phyloP scores from a whole-genome alignment of 768 basidiomycete species.

The Kwoniella dejecticola region DNA sequence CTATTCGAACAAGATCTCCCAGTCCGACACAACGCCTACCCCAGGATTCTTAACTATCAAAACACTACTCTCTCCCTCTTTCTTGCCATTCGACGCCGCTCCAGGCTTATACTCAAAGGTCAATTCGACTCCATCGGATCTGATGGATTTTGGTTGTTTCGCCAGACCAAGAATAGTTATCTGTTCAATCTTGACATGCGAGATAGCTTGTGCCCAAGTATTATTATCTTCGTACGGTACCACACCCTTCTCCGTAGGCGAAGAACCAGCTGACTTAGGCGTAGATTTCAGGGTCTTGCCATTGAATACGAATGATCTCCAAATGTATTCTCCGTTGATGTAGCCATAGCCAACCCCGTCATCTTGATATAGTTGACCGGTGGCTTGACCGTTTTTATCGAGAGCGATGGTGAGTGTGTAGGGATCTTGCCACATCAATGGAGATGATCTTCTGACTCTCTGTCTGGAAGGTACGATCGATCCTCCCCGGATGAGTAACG shows the following conservation, averaged over 20 bases:
- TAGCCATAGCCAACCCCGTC: slow-evolving; percentile 84
- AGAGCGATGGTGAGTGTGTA: slow-evolving; percentile 87
- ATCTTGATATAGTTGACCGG: slow-evolving; percentile 89
- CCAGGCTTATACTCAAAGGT: slow-evolving; percentile 72
- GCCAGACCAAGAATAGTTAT: slow-evolving; percentile 75
- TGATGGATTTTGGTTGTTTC: slow-evolving; percentile 66
- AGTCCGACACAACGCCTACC: slow-evolving; percentile 53
- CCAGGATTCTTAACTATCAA: slow-evolving; percentile 64
- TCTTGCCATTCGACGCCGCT: slow-evolving; percentile 62
- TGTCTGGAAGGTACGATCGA: slow-evolving; percentile 85
- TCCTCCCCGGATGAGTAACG: slow-evolving; percentile 85
- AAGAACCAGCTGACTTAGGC: slow-evolving; percentile 61
- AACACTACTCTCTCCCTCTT: slow-evolving; percentile 68
- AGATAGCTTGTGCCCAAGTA: slow-evolving; percentile 68
- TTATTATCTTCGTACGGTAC: slow-evolving; percentile 60
- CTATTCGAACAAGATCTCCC: slow-evolving; percentile 51
- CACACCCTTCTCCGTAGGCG: slow-evolving; percentile 55
- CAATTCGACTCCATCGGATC: slow-evolving; percentile 60
- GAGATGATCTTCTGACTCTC: slow-evolving; percentile 79
- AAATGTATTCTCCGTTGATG: slow-evolving; percentile 74
- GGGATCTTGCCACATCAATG: slow-evolving; percentile 86
- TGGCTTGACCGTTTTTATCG: slow-evolving; percentile 61
- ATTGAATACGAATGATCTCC: slow-evolving; percentile 69
- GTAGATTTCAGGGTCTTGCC: slow-evolving; percentile 60
- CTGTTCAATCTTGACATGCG: slow-evolving; percentile 75